These are phyloP conservation scores for Iberis amara DNA, from an alignment of 441 rosid species.

Conservation along the genomic window DNA sequence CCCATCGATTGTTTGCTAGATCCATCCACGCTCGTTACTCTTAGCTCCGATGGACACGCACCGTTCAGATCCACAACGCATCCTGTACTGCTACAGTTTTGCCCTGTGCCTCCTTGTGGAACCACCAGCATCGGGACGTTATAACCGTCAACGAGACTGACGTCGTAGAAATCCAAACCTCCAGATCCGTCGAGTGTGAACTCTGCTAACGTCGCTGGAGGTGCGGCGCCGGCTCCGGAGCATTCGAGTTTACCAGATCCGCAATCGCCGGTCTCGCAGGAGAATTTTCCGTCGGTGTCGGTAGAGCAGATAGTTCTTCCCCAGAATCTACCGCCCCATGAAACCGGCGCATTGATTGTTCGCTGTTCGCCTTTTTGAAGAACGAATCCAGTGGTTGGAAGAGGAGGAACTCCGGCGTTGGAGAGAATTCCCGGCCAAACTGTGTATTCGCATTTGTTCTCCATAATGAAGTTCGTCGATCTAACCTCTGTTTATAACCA, in stretches of 20 bases:
- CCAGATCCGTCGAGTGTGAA: constrained; percentile 77
- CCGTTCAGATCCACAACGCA: constrained; percentile 64
- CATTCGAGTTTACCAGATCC: constrained; percentile 67
- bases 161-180: constrained; percentile 80
- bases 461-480: constrained; percentile 37
- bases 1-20: constrained; percentile 44
- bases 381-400: constrained; percentile 65
- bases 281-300: constrained; percentile 51
- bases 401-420: constrained; percentile 58
- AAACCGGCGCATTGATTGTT: constrained; percentile 49
- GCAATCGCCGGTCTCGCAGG: constrained; percentile 82
- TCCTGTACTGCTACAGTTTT: constrained; percentile 61
- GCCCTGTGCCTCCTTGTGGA: constrained; percentile 63
- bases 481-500: constrained; percentile 25
- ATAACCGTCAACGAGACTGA: constrained; percentile 92
- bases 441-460: constrained; percentile 64
- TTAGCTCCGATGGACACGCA: constrained; percentile 72
- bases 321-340: constrained; percentile 98
- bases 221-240: constrained; percentile 65
- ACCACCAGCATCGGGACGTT: constrained; percentile 74
- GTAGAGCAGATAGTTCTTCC: constrained; percentile 67
- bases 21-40: constrained; percentile 42
- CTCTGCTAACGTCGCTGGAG: constrained; percentile 87
- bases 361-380: constrained; percentile 54
- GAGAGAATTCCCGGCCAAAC: constrained; percentile 88